A percentile compares a stretch with the other conserved stretches of the same genome.
Evolutionary conservation across 2,329 filamentous ascomycete genomes (phyloP).

Genomic region (Xylaria sp.): DNA sequence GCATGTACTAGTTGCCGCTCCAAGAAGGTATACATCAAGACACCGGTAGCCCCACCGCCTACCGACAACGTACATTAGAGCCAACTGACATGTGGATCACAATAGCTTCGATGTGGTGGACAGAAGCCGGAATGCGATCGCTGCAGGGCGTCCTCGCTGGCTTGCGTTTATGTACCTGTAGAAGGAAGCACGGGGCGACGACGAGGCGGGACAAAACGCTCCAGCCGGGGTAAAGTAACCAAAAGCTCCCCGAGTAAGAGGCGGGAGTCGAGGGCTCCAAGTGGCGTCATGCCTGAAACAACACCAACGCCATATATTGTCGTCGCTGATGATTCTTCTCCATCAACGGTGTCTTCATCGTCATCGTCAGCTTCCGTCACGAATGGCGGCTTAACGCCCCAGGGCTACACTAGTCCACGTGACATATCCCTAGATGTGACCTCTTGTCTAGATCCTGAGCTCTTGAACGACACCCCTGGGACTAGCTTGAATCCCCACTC

Average conservation of each 20-base stretch:
- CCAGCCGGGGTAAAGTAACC: not conserved
- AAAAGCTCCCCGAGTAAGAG: not conserved
- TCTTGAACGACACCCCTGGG: not conserved
- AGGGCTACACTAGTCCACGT: not conserved
- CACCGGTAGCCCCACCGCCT: not conserved
- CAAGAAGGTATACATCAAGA: not conserved
- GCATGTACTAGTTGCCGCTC: not conserved
- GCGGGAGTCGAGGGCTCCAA: not conserved
- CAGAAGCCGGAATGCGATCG: not conserved
- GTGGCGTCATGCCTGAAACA: not conserved
- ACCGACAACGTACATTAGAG: not conserved
- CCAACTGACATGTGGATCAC: not conserved
- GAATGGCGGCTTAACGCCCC: not conserved
- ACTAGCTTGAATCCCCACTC: not conserved
- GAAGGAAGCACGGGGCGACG: not conserved
- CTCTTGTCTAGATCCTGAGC: not conserved
- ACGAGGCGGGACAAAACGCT: not conserved
- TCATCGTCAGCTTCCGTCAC: not conserved
- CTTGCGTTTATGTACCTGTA: not conserved
- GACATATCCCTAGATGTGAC: not conserved
- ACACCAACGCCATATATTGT: not conserved
- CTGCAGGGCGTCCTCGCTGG: not conserved
- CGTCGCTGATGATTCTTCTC: not conserved
- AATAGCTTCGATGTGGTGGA: not conserved
- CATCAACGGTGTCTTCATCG: not conserved